Conservation (phyloP, 768 basidiomycete genomes). For the Russula brevipes region DNA sequence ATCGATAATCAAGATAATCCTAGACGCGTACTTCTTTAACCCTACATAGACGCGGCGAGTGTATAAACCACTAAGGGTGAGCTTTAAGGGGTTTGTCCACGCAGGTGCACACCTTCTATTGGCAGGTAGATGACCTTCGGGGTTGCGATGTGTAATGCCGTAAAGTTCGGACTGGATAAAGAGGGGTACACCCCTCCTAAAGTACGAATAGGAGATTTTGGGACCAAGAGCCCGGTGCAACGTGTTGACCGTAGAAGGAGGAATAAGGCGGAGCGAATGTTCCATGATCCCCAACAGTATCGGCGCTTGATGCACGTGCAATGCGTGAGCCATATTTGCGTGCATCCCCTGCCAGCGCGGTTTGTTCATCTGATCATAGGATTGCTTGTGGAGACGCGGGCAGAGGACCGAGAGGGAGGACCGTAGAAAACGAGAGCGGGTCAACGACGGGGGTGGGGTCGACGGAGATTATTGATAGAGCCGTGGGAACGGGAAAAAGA, state of each 20-base stretch:
- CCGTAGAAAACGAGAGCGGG: neutral
- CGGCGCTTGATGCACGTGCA: neutral
- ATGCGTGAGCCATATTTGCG: too few relatives aligned
- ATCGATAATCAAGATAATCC: constrained; percentile 23
- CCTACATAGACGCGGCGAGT: neutral
- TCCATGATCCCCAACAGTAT: constrained; percentile 6
- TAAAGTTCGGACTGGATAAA: neutral
- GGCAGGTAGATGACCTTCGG: neutral
- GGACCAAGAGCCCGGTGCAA: constrained; percentile 16
- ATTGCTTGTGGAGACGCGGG: neutral
- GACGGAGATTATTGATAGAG: constrained; percentile 17
- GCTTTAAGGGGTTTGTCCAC: constrained; percentile 1
- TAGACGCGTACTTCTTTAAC: neutral
- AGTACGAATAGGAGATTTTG: constrained; percentile 3
- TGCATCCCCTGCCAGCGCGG: neutral
- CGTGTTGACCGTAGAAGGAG: constrained; percentile 2
- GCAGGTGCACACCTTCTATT: neutral
- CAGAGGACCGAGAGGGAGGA: neutral
- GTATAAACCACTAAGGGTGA: neutral
- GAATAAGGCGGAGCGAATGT: constrained; percentile 9
- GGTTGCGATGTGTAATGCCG: neutral
- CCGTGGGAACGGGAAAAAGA: constrained; percentile 13
- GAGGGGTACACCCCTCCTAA: neutral
- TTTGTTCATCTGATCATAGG: neutral
- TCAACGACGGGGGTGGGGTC: neutral